These are phyloP conservation scores for Phytophthora fragariaefolia DNA, from an alignment of 352 stramenopile genomes.

Conservation along the genomic window DNA sequence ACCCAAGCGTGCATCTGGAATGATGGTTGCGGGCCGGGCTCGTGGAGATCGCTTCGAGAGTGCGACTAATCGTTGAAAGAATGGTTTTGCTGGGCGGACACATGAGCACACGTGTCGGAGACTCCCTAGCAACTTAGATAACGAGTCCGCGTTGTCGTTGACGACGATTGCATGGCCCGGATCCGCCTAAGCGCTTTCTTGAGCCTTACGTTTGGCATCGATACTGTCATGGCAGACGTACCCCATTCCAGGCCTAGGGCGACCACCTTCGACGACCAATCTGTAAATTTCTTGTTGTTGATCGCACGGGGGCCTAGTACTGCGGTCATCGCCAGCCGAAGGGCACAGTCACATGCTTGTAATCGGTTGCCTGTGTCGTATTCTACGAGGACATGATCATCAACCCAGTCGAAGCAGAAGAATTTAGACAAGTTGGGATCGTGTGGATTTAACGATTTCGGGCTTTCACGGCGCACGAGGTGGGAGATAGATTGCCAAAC, in stretches of 20 bases:
- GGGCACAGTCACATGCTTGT: not conserved
- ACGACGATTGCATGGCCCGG: not conserved
- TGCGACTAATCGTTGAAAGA: conserved; percentile 1
- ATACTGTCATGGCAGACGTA: not conserved
- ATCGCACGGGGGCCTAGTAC: not conserved
- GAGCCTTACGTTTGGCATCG: conserved; percentile 24
- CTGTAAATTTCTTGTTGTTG: not conserved
- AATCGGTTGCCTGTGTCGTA: not conserved
- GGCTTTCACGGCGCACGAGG: not conserved
- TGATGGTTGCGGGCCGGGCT: not conserved
- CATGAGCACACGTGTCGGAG: conserved; percentile 5
- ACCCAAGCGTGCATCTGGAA: not conserved
- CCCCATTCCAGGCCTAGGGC: conserved; percentile 15
- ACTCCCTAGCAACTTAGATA: conserved; percentile 1
- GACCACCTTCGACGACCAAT: not conserved
- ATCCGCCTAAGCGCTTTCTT: conserved; percentile 5
- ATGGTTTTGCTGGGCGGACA: not conserved
- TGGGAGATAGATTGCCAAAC: not conserved
- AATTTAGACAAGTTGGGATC: not conserved
- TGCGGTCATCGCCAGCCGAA: not conserved
- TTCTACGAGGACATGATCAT: not conserved
- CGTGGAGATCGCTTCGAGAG: not conserved
- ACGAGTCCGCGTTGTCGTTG: not conserved
- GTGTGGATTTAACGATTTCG: not conserved
- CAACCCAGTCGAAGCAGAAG: not conserved